These are phyloP conservation scores for Cicer arietinum DNA, from an alignment of 306 rosid genomes.

Conservation along the genomic window DNA sequence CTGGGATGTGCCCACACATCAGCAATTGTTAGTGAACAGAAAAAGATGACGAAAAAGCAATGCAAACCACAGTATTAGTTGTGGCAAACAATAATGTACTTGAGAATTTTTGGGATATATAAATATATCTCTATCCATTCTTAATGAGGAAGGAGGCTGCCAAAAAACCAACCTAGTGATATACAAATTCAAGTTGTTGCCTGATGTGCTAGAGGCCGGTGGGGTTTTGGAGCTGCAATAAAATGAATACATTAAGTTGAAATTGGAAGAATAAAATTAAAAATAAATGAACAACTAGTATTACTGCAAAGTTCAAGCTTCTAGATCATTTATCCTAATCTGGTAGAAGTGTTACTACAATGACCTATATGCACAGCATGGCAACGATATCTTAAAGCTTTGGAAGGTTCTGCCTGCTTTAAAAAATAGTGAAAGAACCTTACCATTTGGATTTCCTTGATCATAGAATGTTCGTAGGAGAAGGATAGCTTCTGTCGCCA, in stretches of 20 bases:
- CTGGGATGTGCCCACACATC: neutral
- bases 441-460: slow-evolving; percentile 97
- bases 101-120: neutral
- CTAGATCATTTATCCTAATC: neutral
- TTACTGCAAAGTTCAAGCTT: neutral
- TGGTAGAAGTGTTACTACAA: neutral
- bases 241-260: slow-evolving; percentile 11
- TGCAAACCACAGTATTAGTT: neutral
- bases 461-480: slow-evolving; percentile 83
- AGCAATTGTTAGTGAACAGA: neutral
- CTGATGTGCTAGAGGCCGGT: slow-evolving; percentile 58
- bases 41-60: neutral
- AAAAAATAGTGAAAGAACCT: slow-evolving; percentile 19
- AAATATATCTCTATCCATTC: neutral
- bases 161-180: slow-evolving; percentile 32
- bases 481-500: slow-evolving; percentile 87
- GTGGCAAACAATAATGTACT: neutral
- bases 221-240: slow-evolving; percentile 94
- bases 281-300: neutral
- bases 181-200: slow-evolving; percentile 41
- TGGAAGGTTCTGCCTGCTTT: slow-evolving; percentile 1
- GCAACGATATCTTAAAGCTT: slow-evolving; percentile 24
- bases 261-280: neutral
- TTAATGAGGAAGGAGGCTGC: neutral
- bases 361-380: neutral